A percentile compares a stretch with the other conserved stretches of the same genome.
Conservation (phyloP, 257 asterid genomes). For the Solanum pimpinellifolium region DNA sequence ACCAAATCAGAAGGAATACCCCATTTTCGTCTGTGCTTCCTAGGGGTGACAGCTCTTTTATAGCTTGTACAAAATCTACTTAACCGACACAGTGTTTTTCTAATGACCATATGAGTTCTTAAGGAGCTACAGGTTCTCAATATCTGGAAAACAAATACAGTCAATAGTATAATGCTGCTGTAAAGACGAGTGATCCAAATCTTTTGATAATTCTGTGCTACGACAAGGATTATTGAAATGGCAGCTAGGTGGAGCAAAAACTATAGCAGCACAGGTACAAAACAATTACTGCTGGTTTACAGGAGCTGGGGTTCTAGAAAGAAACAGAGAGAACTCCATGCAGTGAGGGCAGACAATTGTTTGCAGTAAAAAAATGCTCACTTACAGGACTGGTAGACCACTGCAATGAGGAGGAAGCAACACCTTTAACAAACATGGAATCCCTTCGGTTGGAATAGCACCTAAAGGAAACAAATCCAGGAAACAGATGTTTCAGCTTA, state of each 20-base stretch:
- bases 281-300: neutral
- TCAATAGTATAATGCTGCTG: neutral
- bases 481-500: neutral
- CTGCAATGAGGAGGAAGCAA: conserved; percentile 76
- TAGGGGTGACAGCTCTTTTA: neutral
- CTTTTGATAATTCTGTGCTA: neutral
- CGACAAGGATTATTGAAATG: neutral
- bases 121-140: neutral
- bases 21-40: neutral
- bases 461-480: conserved; percentile 33
- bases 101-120: neutral
- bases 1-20: neutral
- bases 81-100: neutral
- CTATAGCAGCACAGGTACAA: neutral
- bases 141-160: neutral
- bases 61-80: neutral
- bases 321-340: neutral
- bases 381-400: conserved; percentile 88
- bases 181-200: neutral
- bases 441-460: conserved; percentile 97
- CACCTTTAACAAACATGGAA: conserved; percentile 84
- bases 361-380: conserved; percentile 5
- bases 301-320: neutral
- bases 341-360: neutral
- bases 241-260: neutral